Evolutionary conservation across 164 flowering plant genomes (phyloP).

Genomic region (Magnolia officinalis): DNA sequence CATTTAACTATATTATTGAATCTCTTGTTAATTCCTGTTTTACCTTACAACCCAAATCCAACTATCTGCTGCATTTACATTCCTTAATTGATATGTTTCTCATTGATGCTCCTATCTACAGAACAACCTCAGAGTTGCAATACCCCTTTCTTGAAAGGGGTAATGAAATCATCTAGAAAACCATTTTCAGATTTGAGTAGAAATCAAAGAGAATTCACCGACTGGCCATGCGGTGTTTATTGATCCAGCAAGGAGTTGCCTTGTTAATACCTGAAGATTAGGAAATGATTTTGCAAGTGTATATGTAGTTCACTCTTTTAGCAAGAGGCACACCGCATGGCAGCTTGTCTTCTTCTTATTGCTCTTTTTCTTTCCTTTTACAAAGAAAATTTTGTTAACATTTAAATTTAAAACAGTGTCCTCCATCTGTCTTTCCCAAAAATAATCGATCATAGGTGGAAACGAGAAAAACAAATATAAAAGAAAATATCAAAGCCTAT

Average conservation of each 20-base stretch:
- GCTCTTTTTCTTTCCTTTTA: neutral
- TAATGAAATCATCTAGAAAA: neutral
- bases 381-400: too few species aligned
- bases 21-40: neutral
- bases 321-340: neutral
- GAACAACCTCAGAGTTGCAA: neutral
- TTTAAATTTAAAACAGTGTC: too few species aligned
- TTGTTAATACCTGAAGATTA: neutral
- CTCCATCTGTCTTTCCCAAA: too few species aligned
- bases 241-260: neutral
- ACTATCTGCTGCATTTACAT: too few species aligned
- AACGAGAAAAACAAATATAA: too few species aligned
- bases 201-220: neutral
- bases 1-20: neutral
- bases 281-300: neutral
- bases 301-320: neutral
- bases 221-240: neutral
- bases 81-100: neutral
- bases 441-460: too few species aligned
- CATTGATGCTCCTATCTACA: too few species aligned
- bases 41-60: neutral
- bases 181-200: neutral
- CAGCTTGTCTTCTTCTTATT: neutral
- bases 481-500: too few species aligned
- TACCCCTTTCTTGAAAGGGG: neutral